Conservation (phyloP, 2,329 filamentous ascomycete genomes). For the Fusarium sp. region DNA sequence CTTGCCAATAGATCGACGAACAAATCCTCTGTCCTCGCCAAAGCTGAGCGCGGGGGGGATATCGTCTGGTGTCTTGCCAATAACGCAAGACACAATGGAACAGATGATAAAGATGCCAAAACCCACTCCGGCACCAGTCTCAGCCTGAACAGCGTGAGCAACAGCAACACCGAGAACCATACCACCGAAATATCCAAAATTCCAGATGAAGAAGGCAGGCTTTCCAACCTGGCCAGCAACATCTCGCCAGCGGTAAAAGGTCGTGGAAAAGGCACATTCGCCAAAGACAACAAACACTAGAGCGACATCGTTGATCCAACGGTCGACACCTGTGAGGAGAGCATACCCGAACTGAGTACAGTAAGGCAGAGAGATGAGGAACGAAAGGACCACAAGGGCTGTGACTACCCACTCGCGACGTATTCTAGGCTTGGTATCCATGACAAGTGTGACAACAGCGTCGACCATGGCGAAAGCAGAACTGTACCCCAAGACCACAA, state of each 20-base stretch:
- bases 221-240: slow-evolving; percentile 60
- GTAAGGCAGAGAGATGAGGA: slow-evolving; percentile 67
- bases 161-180: slow-evolving; percentile 64
- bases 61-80: slow-evolving; percentile 59
- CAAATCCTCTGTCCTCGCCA: slow-evolving; percentile 51
- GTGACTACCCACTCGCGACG: slow-evolving; percentile 63
- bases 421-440: slow-evolving; percentile 60
- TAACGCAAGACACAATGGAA: slow-evolving; percentile 53
- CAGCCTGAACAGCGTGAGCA: slow-evolving; percentile 59
- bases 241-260: slow-evolving; percentile 64
- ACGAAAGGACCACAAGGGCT: slow-evolving; percentile 60
- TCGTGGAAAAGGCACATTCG: slow-evolving; percentile 65
- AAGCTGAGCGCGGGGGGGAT: slow-evolving; percentile 58
- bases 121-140: slow-evolving; percentile 63
- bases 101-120: slow-evolving; percentile 64
- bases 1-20: slow-evolving; percentile 52
- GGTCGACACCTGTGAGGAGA: slow-evolving; percentile 65
- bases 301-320: slow-evolving; percentile 67
- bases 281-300: slow-evolving; percentile 67
- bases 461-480: slow-evolving; percentile 72
- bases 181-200: slow-evolving; percentile 65
- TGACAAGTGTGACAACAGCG: slow-evolving; percentile 64
- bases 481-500: slow-evolving; percentile 68
- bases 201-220: slow-evolving; percentile 59
- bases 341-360: slow-evolving; percentile 70